These are phyloP conservation scores for Fusarium tupiense DNA, from an alignment of 2,329 filamentous ascomycete species.

Conservation along the genomic window DNA sequence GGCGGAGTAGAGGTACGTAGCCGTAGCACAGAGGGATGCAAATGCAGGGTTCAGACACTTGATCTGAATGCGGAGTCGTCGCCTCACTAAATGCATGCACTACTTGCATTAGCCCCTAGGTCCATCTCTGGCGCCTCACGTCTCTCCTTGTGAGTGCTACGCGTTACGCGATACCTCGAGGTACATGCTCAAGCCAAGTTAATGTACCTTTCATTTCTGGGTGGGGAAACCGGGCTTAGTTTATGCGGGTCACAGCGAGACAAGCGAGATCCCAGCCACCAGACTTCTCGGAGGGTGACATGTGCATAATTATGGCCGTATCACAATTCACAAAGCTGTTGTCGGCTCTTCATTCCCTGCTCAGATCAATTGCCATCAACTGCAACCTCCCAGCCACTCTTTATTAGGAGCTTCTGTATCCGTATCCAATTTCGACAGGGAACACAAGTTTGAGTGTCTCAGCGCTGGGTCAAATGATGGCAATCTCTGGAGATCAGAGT, in stretches of 20 bases:
- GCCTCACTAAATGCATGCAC: slow-evolving; percentile 16
- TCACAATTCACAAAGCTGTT: not conserved
- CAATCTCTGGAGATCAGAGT: not conserved
- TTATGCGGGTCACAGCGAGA: not conserved
- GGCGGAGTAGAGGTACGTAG: slow-evolving; percentile 22
- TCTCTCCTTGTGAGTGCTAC: not conserved
- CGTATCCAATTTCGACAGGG: not conserved
- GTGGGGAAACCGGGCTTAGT: slow-evolving; percentile 7
- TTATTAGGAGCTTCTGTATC: not conserved
- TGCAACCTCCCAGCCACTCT: not conserved
- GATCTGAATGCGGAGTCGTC: slow-evolving; percentile 15
- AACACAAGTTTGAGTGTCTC: not conserved
- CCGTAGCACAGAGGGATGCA: not conserved
- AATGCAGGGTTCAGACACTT: slow-evolving; percentile 14
- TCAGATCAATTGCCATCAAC: not conserved
- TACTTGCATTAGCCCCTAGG: not conserved
- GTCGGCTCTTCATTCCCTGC: not conserved
- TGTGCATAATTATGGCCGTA: not conserved
- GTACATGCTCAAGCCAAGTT: not conserved
- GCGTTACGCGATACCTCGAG: slow-evolving; percentile 16
- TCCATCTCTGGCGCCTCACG: not conserved
- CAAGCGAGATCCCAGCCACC: slow-evolving; percentile 14
- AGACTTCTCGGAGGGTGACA: not conserved
- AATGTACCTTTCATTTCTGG: slow-evolving; percentile 6
- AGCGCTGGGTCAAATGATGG: slow-evolving; percentile 21